These are phyloP conservation scores for Fusarium metavorans DNA, from an alignment of 2,329 filamentous ascomycete species.

Conservation along the genomic window DNA sequence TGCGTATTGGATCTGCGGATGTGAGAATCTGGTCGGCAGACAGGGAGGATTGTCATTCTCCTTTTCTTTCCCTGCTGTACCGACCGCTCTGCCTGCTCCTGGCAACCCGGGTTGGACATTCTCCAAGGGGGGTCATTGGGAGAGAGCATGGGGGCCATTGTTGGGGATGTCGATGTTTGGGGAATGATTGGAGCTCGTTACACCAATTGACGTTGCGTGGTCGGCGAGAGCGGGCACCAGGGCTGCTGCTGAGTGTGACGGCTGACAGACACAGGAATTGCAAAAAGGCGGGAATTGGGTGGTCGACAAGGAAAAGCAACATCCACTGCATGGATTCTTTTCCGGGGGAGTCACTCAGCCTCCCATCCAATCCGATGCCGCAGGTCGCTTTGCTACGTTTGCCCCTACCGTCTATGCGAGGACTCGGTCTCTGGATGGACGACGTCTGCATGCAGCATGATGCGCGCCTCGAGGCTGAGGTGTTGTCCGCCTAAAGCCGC, in stretches of 20 bases:
- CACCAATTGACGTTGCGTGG: conserved; percentile 10
- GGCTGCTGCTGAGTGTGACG: conserved; percentile 7
- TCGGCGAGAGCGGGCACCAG: conserved; percentile 5
- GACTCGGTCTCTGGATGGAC: background rate
- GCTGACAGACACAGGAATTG: conserved; percentile 22
- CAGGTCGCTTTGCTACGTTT: conserved; percentile 9
- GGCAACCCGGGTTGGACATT: background rate
- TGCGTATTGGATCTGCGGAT: conserved; percentile 6
- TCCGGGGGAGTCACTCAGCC: conserved; percentile 14
- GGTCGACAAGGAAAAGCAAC: conserved; percentile 18
- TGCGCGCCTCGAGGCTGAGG: conserved; percentile 13
- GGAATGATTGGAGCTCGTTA: conserved; percentile 9
- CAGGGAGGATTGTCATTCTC: background rate
- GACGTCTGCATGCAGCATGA: conserved; percentile 13
- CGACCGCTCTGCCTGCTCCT: background rate
- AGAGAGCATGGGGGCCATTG: conserved; percentile 9
- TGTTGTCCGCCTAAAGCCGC: background rate
- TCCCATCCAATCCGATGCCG: background rate
- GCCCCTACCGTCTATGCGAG: conserved; percentile 6
- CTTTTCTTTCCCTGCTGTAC: background rate
- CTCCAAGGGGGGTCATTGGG: conserved; percentile 1
- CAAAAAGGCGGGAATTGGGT: conserved; percentile 20
- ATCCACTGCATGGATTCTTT: conserved; percentile 23
- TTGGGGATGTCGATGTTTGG: conserved; percentile 10
- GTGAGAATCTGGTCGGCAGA: conserved; percentile 7